These are phyloP conservation scores for Bromus sterilis DNA, from an alignment of 176 grass and related monocot genomes.

Conservation along the genomic window DNA sequence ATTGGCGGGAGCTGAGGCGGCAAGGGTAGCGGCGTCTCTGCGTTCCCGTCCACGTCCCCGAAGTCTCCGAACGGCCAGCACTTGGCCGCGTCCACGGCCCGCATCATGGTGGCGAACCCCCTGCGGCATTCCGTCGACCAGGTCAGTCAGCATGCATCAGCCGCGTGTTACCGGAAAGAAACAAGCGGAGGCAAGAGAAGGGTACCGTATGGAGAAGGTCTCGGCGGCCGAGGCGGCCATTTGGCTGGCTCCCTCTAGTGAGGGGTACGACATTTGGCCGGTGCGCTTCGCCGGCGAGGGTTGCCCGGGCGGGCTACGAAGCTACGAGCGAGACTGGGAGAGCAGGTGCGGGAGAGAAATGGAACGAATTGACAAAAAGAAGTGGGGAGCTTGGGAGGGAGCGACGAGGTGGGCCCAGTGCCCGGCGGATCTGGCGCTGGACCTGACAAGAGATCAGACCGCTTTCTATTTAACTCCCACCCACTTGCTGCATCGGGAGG, in stretches of 20 bases:
- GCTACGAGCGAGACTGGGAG: background rate
- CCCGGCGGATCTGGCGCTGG: constrained; percentile 19
- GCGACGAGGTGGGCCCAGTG: background rate
- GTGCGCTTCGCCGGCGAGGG: constrained; percentile 1
- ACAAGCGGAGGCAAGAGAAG: background rate
- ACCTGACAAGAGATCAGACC: background rate
- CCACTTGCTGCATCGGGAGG: background rate
- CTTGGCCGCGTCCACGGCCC: constrained; percentile 25
- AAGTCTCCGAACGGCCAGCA: constrained; percentile 20
- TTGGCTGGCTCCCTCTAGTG: no score
- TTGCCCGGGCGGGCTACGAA: background rate
- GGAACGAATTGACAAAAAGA: background rate
- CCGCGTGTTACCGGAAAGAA: background rate
- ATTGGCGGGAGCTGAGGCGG: constrained; percentile 24
- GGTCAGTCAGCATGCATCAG: constrained; percentile 2
- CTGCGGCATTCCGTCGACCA: constrained; percentile 18
- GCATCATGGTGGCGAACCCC: constrained; percentile 30
- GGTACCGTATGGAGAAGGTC: constrained; percentile 47
- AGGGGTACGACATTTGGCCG: no score
- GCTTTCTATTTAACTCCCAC: background rate
- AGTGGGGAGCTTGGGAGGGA: no score
- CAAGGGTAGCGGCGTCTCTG: background rate
- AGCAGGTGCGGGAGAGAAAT: no score
- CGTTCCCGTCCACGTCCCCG: background rate
- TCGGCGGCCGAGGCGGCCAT: constrained; percentile 22